phyloP scores from a whole-genome alignment of 2,329 filamentous ascomycete species.

The Coniosporium tulheliwenetii region DNA sequence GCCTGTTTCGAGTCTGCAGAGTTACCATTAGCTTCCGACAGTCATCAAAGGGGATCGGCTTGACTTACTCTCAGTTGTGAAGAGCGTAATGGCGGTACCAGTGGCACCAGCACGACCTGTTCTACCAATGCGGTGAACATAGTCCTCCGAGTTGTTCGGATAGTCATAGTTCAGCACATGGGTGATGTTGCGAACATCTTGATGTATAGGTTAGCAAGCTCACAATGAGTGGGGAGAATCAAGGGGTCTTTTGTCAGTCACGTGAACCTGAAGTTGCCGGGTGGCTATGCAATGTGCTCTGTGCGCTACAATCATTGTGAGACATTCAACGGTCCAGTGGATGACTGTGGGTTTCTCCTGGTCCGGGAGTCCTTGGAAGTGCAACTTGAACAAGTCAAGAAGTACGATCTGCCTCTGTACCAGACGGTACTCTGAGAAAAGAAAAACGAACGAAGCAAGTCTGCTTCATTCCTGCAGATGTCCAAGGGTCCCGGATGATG shows the following conservation, averaged over 20 bases:
- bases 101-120: constrained; percentile 64
- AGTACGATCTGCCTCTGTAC: constrained; percentile 68
- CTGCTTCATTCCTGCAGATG: constrained; percentile 50
- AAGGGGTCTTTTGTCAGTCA: constrained; percentile 33
- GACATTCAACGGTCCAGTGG: constrained; percentile 19
- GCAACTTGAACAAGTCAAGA: constrained; percentile 66
- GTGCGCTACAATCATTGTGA: constrained; percentile 20
- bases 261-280: constrained; percentile 39
- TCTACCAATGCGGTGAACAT: constrained; percentile 53
- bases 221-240: constrained; percentile 29
- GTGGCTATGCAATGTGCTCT: constrained; percentile 36
- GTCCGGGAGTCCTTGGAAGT: constrained; percentile 56
- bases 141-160: constrained; percentile 74
- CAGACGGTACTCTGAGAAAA: constrained; percentile 53
- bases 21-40: constrained; percentile 13
- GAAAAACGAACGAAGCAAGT: constrained; percentile 60
- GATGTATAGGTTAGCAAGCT: constrained; percentile 60
- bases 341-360: constrained; percentile 41
- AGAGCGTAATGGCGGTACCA: constrained; percentile 94
- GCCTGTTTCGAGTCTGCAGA: constrained; percentile 44
- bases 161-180: constrained; percentile 99
- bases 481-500: constrained; percentile 76
- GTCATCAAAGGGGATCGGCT: constrained; percentile 4
- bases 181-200: constrained; percentile 99
- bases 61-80: constrained; percentile 95